These are phyloP conservation scores for Pythium coloratum DNA, from an alignment of 352 stramenopile genomes.

Conservation along the genomic window DNA sequence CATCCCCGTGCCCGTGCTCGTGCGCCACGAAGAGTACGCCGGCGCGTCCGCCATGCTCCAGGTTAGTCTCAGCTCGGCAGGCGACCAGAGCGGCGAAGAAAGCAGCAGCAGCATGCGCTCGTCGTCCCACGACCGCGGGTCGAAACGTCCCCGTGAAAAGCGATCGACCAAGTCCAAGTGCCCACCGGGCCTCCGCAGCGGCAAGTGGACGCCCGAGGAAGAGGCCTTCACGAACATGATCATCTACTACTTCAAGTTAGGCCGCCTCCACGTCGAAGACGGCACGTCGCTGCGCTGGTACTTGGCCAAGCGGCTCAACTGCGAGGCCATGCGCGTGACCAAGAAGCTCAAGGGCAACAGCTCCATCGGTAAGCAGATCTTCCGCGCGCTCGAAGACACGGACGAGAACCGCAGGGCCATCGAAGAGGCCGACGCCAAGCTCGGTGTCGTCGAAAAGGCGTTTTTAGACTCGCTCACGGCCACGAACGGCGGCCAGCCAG, in stretches of 20 bases:
- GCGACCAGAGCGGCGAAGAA: conserved; percentile 26
- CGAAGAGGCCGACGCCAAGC: conserved; percentile 46
- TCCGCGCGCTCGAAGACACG: conserved; percentile 70
- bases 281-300: conserved; percentile 86
- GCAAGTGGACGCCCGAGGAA: conserved; percentile 86
- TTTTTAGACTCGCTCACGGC: conserved; percentile 71
- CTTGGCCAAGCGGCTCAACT: conserved; percentile 82
- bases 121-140: not conserved
- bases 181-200: conserved; percentile 70
- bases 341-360: conserved; percentile 90
- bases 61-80: not conserved
- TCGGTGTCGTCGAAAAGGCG: conserved; percentile 60
- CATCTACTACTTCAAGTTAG: conserved; percentile 86
- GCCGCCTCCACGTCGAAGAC: conserved; percentile 75
- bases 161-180: conserved; percentile 88
- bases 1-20: conserved; percentile 29
- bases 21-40: conserved; percentile 29
- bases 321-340: conserved; percentile 86
- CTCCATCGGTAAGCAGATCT: conserved; percentile 89
- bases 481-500: conserved; percentile 18
- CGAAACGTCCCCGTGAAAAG: conserved; percentile 44
- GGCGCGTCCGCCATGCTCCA: not conserved
- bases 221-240: conserved; percentile 83
- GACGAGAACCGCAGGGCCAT: conserved; percentile 59
- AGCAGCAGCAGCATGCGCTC: conserved; percentile 22